phyloP scores from a whole-genome alignment of 2,329 filamentous ascomycete species.

The Sporothrix sp. region DNA sequence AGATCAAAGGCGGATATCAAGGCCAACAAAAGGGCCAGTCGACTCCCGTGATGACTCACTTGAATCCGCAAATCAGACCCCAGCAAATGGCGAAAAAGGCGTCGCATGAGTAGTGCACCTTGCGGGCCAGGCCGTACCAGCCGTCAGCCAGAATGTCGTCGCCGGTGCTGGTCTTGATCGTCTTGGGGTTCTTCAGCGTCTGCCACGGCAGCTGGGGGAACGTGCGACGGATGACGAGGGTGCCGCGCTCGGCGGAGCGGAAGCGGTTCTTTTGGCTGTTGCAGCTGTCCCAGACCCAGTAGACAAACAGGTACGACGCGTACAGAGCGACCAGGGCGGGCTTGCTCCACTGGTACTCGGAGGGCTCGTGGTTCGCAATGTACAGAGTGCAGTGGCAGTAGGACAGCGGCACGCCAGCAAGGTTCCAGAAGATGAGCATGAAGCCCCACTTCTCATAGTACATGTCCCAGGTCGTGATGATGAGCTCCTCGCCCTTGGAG shows the following conservation, averaged over 20 bases:
- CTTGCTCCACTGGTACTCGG: slow-evolving; percentile 57
- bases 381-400: slow-evolving; percentile 81
- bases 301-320: slow-evolving; percentile 58
- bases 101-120: slow-evolving; percentile 75
- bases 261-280: slow-evolving; percentile 83
- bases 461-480: slow-evolving; percentile 78
- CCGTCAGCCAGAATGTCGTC: slow-evolving; percentile 65
- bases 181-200: slow-evolving; percentile 60
- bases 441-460: slow-evolving; percentile 85
- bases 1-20: too few relatives aligned
- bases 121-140: slow-evolving; percentile 66
- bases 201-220: slow-evolving; percentile 78
- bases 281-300: slow-evolving; percentile 76
- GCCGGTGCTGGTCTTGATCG: slow-evolving; percentile 58
- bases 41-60: slow-evolving; percentile 24
- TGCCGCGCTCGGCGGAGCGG: slow-evolving; percentile 59
- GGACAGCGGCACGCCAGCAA: slow-evolving; percentile 68
- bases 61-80: slow-evolving; percentile 73
- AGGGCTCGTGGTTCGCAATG: slow-evolving; percentile 63
- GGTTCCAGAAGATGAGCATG: slow-evolving; percentile 85
- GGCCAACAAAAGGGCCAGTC: not conserved
- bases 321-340: slow-evolving; percentile 52
- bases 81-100: slow-evolving; percentile 67
- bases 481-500: slow-evolving; percentile 73
- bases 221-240: slow-evolving; percentile 52